Evolutionary conservation across 495 filamentous ascomycete species (phyloP), one percentile per base, ranked within the genome.

Genomic region (Pyrenopolyporus hunteri): DNA sequence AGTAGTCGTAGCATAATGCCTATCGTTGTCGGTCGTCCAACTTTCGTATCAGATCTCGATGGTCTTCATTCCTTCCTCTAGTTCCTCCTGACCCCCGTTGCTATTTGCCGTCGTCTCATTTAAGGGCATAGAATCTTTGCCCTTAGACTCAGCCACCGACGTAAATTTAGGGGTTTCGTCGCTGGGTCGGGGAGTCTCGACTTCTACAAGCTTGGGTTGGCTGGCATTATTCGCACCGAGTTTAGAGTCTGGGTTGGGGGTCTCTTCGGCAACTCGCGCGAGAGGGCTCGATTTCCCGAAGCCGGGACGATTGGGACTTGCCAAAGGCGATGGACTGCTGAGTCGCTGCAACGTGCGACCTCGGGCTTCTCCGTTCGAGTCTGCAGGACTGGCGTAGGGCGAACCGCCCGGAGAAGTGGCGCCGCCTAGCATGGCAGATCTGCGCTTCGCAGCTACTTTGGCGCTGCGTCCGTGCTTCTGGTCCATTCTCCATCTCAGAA

Each of bases 401-500:
- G 83, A 85, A 16, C 72, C 75, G n/a, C 78, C 72, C 6, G 75
- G 74, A 32, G 78, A 78, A 16, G 68, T 71, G 16, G 69, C 39
- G 6, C 59, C 66, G 42, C 71, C 70, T 3, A 67, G 51, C 35
- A 69, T 73, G 23, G 59, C 66, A 4, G 78, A 80, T 44, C 57
- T 79, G 23, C 75, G 73, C 70, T 81, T 83, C 48, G 65, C 69
- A 1, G 49, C 45, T 11, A 51, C 48, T 29, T 55, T 66, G 8
- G 74, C 75, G 4, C 76, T 74, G 29, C 91, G 86, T 26, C 94
- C 94, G 70, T 91, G 91, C 75, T 94, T 97, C 71, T 96, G 94
- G 70, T 98, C 95, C 74, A 87, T 86, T 67, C 94, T 85, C 89
- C 95, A 97, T 43, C 94, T 83, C 63, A 99, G 79, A 60, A 98